Percentiles rank a stretch among this genome's conserved stretches.
These are phyloP conservation scores for Tylopilus sp. DNA, from an alignment of 1,284 basidiomycete species.

Conservation along the genomic window DNA sequence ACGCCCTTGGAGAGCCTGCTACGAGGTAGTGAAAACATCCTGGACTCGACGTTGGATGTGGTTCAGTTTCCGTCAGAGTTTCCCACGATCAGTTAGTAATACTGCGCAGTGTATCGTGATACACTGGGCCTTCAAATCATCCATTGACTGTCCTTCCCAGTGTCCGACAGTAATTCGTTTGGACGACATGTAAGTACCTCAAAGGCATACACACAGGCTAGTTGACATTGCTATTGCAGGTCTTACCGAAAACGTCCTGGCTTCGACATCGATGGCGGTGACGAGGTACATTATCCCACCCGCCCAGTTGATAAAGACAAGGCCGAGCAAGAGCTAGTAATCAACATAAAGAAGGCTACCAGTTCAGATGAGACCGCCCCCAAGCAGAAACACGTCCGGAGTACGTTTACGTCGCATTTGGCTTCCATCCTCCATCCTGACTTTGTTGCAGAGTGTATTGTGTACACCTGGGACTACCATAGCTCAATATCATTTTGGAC, in stretches of 20 bases:
- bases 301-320: conserved; percentile 96
- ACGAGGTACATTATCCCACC: conserved; percentile 84
- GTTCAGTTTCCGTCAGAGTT: not conserved
- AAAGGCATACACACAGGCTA: conserved; percentile 8
- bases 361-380: conserved; percentile 88
- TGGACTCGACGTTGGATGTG: too few relatives aligned
- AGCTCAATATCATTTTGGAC: conserved; percentile 97
- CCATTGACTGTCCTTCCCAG: conserved; percentile 1
- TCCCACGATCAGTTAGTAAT: conserved; percentile 22
- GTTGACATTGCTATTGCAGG: conserved; percentile 25
- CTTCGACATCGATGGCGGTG: conserved; percentile 65
- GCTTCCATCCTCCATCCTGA: conserved; percentile 14
- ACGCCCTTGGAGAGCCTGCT: conserved; percentile 7
- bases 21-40: conserved; percentile 20
- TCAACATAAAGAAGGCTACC: conserved; percentile 96
- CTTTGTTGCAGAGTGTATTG: conserved; percentile 74
- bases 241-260: conserved; percentile 38
- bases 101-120: conserved; percentile 16
- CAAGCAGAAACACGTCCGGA: conserved; percentile 96
- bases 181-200: conserved; percentile 26
- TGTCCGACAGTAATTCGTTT: conserved; percentile 4
- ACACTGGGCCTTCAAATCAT: not conserved
- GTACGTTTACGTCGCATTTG: conserved; percentile 48
- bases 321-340: conserved; percentile 84
- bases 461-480: conserved; percentile 98